A percentile compares a stretch with the other conserved stretches of the same genome.
phyloP scores from a whole-genome alignment of 2,329 filamentous ascomycete genomes.

The Calonectria pteridis region DNA sequence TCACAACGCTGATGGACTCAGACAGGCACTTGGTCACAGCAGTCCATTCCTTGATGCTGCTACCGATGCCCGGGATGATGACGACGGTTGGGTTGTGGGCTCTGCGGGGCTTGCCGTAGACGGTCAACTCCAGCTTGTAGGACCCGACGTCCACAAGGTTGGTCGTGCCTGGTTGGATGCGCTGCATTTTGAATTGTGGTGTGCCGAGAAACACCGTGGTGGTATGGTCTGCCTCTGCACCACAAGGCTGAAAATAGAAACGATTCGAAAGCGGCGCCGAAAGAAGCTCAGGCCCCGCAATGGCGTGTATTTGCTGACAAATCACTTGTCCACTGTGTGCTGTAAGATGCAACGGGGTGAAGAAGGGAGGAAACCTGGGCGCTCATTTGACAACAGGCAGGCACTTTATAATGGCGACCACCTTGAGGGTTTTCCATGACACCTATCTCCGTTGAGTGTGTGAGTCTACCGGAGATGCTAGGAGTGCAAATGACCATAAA shows the following conservation, averaged over 20 bases:
- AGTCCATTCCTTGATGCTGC: conserved; percentile 32
- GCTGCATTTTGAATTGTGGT: not conserved
- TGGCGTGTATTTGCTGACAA: not conserved
- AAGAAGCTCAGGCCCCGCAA: not conserved
- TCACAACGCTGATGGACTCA: conserved; percentile 20
- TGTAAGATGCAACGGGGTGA: not conserved
- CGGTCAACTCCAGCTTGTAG: conserved; percentile 11
- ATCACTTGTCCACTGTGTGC: not conserved
- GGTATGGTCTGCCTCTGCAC: not conserved
- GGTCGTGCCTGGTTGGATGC: conserved; percentile 2
- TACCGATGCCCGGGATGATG: conserved; percentile 26
- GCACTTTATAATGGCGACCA: not conserved
- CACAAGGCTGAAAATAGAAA: not conserved
- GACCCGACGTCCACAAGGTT: conserved; percentile 22
- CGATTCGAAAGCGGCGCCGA: not conserved
- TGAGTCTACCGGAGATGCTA: not conserved
- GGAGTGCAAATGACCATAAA: too few species aligned
- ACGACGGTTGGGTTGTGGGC: conserved; percentile 31
- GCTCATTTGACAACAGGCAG: not conserved
- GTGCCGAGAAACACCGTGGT: not conserved
- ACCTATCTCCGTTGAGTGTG: not conserved
- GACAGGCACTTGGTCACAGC: conserved; percentile 16
- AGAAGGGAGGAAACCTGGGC: not conserved
- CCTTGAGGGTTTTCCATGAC: too few species aligned
- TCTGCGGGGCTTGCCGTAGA: conserved; percentile 26